Percentiles rank a stretch among this genome's conserved stretches.
Evolutionary conservation across 2,329 filamentous ascomycete species (phyloP).

Genomic region (Cercospora sojina): DNA sequence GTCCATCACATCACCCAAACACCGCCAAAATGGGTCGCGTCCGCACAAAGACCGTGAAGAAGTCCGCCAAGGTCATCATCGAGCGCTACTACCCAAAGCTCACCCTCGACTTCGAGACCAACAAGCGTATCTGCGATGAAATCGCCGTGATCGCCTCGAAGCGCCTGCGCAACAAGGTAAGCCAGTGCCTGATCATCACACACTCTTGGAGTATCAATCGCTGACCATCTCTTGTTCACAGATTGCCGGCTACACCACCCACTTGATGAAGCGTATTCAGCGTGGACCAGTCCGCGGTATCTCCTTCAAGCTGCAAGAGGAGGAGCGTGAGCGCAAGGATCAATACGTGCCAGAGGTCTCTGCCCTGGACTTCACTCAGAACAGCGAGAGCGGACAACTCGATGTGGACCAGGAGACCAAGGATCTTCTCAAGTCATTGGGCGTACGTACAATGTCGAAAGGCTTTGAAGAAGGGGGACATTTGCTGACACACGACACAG

Average conservation of each 20-base stretch:
- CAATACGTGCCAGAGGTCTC: conserved; percentile 99
- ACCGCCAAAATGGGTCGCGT: conserved; percentile 57
- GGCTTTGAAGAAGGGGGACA: background rate
- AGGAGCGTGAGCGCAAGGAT: conserved; percentile 99
- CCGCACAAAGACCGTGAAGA: conserved; percentile 68
- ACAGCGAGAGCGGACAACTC: conserved; percentile 86
- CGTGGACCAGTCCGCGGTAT: conserved; percentile 98
- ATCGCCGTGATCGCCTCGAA: conserved; percentile 99
- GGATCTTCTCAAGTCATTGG: conserved; percentile 97
- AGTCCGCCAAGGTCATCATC: conserved; percentile 99
- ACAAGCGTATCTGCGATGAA: conserved; percentile 99
- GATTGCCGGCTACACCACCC: conserved; percentile 98
- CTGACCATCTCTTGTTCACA: conserved; percentile 38
- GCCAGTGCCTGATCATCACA: conserved; percentile 16
- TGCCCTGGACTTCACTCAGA: conserved; percentile 96
- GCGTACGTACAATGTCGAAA: conserved; percentile 58
- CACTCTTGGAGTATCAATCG: background rate
- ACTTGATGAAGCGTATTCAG: conserved; percentile 98
- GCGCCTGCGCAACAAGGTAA: conserved; percentile 98
- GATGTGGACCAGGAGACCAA: conserved; percentile 98
- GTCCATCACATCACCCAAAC: conserved; percentile 16
- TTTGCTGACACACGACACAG: conserved; percentile 49
- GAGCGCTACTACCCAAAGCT: conserved; percentile 93
- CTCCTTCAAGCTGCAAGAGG: conserved; percentile 99
- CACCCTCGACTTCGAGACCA: conserved; percentile 99